These are phyloP conservation scores for Hanseniaspora occidentalis DNA, from an alignment of 805 yeast species.

Conservation along the genomic window DNA sequence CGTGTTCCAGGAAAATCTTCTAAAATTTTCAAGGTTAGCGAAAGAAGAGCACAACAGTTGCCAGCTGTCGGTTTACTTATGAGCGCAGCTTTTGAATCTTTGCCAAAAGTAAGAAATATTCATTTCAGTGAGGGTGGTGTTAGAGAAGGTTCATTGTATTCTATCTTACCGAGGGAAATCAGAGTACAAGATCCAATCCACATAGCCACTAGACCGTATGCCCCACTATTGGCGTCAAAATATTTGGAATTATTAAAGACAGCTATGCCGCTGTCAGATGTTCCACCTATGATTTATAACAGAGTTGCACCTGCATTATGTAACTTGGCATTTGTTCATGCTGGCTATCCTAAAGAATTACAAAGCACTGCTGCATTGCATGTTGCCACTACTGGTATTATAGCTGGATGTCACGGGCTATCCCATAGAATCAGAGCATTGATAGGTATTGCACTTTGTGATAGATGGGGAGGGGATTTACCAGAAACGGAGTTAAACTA, in stretches of 20 bases:
- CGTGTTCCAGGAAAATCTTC: constrained; percentile 32
- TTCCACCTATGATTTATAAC: constrained; percentile 44
- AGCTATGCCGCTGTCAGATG: constrained; percentile 43
- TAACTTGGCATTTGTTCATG: constrained; percentile 63
- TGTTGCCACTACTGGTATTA: constrained; percentile 61
- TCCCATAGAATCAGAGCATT: constrained; percentile 61
- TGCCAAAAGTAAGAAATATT: constrained; percentile 48
- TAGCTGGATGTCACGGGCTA: constrained; percentile 65
- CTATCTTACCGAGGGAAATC: constrained; percentile 43
- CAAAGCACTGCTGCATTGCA: constrained; percentile 66
- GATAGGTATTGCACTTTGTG: constrained; percentile 62
- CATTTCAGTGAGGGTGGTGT: constrained; percentile 70
- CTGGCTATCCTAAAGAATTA: constrained; percentile 63
- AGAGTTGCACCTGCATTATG: constrained; percentile 61
- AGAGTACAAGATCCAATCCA: constrained; percentile 56
- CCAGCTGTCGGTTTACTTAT: constrained; percentile 58
- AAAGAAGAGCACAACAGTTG: constrained; percentile 49
- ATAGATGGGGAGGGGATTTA: constrained; percentile 73
- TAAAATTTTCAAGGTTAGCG: constrained; percentile 51
- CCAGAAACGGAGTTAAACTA: constrained; percentile 41
- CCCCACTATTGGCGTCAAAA: constrained; percentile 48
- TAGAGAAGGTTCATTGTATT: constrained; percentile 61
- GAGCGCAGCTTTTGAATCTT: constrained; percentile 47
- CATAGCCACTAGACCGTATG: constrained; percentile 60
- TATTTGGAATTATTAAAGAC: constrained; percentile 41